phyloP scores from a whole-genome alignment of 1,284 basidiomycete species.

The Ganoderma multipileum region DNA sequence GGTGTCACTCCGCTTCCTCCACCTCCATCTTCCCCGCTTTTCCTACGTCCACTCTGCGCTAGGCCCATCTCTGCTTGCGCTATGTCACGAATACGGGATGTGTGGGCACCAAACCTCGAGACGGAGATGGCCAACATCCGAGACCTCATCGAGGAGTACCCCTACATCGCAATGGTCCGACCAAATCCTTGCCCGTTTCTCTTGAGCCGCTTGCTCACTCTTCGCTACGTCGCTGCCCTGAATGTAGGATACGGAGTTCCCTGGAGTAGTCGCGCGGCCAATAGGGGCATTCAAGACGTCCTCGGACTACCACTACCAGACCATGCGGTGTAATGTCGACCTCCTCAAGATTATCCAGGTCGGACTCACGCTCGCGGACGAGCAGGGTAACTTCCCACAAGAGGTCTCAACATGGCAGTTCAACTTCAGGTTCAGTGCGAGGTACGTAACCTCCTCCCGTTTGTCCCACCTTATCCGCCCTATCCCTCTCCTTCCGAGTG shows the following conservation, averaged over 20 bases:
- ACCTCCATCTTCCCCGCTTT: constrained; percentile 3
- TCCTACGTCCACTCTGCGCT: neutral
- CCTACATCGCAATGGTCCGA: constrained; percentile 94
- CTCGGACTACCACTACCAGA: constrained; percentile 99
- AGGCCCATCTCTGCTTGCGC: neutral
- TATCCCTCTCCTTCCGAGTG: neutral
- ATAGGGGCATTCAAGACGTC: constrained; percentile 97
- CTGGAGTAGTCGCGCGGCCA: constrained; percentile 96
- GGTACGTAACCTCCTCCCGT: constrained; percentile 58
- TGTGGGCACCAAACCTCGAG: constrained; percentile 95
- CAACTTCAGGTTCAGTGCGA: constrained; percentile 94
- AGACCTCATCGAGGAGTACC: constrained; percentile 88
- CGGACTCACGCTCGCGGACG: constrained; percentile 93
- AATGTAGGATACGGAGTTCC: constrained; percentile 96
- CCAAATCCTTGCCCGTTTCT: constrained; percentile 27
- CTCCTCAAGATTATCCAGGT: constrained; percentile 98
- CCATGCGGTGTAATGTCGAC: constrained; percentile 99
- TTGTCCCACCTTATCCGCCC: neutral
- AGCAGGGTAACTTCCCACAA: constrained; percentile 88
- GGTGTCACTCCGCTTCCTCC: constrained; percentile 1
- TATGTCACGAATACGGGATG: constrained; percentile 85
- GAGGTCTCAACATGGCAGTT: constrained; percentile 98
- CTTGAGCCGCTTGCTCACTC: neutral
- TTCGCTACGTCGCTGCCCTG: constrained; percentile 25
- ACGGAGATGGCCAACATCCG: constrained; percentile 90